A percentile compares a stretch with the other conserved stretches of the same genome.
Conservation (phyloP, 2,329 filamentous ascomycete genomes). For the Botrytis paeoniae region DNA sequence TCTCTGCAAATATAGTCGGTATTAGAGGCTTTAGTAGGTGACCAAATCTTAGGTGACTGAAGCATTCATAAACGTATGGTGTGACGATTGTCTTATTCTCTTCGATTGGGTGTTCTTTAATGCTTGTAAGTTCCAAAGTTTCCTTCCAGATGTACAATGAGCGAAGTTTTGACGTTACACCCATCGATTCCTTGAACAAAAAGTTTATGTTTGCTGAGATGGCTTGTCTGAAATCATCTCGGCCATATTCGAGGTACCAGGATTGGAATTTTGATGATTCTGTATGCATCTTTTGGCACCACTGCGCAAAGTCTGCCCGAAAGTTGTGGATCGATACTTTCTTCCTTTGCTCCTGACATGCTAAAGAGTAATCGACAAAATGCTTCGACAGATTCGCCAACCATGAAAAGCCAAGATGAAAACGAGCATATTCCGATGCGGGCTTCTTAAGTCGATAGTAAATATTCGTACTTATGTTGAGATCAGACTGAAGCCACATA, state of each 20-base stretch:
- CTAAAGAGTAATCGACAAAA: conserved; percentile 58
- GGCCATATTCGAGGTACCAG: conserved; percentile 54
- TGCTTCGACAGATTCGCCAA: conserved; percentile 69
- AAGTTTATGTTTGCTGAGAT: conserved; percentile 60
- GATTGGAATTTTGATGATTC: conserved; percentile 42
- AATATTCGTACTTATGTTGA: conserved; percentile 45
- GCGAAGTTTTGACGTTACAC: conserved; percentile 36
- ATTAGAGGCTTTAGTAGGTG: conserved; percentile 45
- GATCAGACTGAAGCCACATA: conserved; percentile 62
- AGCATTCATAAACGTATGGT: conserved; percentile 62
- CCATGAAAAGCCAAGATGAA: conserved; percentile 65
- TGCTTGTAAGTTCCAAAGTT: conserved; percentile 34
- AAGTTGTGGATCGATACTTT: conserved; percentile 56
- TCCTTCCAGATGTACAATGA: conserved; percentile 41
- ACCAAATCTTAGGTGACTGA: conserved; percentile 60
- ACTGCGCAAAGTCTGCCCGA: conserved; percentile 52
- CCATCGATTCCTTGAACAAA: conserved; percentile 61
- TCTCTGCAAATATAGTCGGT: conserved; percentile 28
- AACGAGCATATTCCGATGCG: conserved; percentile 58
- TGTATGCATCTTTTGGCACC: conserved; percentile 50
- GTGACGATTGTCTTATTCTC: conserved; percentile 61
- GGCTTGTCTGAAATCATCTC: conserved; percentile 61
- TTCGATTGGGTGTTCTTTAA: conserved; percentile 33
- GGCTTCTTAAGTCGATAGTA: conserved; percentile 64
- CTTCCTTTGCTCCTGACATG: conserved; percentile 24